Base-by-base conservation (phyloP, 2,329 filamentous ascomycete species). In the Epichloe festucae region DNA sequence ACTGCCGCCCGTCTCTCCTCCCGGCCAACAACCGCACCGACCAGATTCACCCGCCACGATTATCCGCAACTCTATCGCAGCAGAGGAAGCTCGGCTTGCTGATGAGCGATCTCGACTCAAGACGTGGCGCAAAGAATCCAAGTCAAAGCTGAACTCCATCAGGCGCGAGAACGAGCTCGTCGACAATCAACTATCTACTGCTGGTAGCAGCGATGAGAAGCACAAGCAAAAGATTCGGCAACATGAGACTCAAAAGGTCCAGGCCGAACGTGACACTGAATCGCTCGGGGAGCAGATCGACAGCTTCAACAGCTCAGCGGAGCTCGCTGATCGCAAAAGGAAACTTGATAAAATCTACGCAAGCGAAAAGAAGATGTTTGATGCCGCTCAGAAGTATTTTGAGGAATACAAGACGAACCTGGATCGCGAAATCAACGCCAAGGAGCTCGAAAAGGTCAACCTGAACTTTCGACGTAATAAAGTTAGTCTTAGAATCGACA, bases 1-100 rank as follows among this genome's bases (percentile, higher is more conserved):
- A 4, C 54, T 58, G 19, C 55, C 62, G 1, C 51, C 65, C 12
- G 56, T 60, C 15, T 56, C 67, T 47, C 62, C 74, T 15, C 69
- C 69, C 50, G 69, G 68, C 27, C 81, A 82, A 61, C 77, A 81
- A 53, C 77, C 79, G 17, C 75, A 85, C 36, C 81, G 84, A 47
- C 85, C 86, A 27, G 84, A 87, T 55, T 90, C 86, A 12, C 87
- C 87, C 3, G 82, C 81, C 10, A 87, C 85, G 10, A 90, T 86
- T 2, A 74, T 91, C 40, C 83, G 81, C 64, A 86, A 85, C 34
- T 89, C 86, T 2, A 88, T 90, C 58, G 79, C 79, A 46, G 79
- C 83, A 11, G 80, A 84, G 47, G 84, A 89, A 62, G 73, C 77
- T 53, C 87, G 84, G 64, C 73, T 89, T 35, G 72, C 77, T 23